These are phyloP conservation scores for Vigna nakashimae DNA, from an alignment of 306 rosid genomes.

Conservation along the genomic window DNA sequence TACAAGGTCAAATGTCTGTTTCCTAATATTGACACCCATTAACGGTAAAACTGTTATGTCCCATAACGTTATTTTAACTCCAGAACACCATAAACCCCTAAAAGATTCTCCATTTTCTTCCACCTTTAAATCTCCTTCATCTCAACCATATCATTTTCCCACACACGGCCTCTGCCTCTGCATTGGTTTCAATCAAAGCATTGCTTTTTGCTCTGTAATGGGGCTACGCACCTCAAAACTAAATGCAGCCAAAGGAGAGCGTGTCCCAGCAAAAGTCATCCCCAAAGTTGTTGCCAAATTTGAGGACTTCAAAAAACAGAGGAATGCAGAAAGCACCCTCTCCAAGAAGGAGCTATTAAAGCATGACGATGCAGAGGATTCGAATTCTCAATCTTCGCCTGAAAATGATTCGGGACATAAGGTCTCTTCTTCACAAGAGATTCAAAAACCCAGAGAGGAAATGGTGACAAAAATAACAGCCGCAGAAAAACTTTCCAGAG, in stretches of 20 bases:
- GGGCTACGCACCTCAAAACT: constrained; percentile 67
- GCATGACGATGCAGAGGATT: constrained; percentile 40
- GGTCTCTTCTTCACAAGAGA: constrained; percentile 5
- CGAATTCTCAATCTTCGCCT: constrained; percentile 26
- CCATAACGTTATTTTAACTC: constrained; percentile 30
- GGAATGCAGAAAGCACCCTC: constrained; percentile 20
- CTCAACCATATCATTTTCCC: not conserved
- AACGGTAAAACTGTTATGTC: constrained; percentile 31
- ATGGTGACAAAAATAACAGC: not conserved
- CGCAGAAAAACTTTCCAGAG: constrained; percentile 27
- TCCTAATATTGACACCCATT: constrained; percentile 45
- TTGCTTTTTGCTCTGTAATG: constrained; percentile 47
- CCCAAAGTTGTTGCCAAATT: constrained; percentile 39
- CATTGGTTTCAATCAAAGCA: constrained; percentile 5
- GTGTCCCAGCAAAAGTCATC: constrained; percentile 45
- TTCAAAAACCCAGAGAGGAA: constrained; percentile 29
- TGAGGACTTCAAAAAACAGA: constrained; percentile 50
- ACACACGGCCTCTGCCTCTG: not conserved
- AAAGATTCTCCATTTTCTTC: constrained; percentile 10
- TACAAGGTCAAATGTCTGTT: not conserved
- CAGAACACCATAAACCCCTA: constrained; percentile 17
- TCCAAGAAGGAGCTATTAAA: constrained; percentile 62
- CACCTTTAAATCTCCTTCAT: not conserved
- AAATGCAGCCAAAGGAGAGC: constrained; percentile 42
- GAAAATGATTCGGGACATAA: constrained; percentile 20